Conservation (phyloP, 164 flowering plant species). For the Platanus orientalis region DNA sequence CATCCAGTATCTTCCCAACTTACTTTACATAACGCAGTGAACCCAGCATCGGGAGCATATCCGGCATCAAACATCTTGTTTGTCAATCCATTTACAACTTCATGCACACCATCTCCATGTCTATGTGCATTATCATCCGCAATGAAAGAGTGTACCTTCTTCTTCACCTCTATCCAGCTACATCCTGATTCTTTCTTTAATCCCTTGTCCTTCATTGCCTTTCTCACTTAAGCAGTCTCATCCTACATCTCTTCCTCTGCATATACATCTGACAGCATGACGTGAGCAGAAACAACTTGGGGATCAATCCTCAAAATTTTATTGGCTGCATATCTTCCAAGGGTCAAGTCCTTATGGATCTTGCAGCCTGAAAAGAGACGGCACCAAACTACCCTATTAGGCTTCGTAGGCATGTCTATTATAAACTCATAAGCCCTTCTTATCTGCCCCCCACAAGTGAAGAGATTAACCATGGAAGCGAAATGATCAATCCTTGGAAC, state of each 20-base stretch:
- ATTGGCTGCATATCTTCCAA: constrained; percentile 38
- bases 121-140: constrained; percentile 15
- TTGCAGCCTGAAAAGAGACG: constrained; percentile 38
- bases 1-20: background rate
- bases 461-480: no score
- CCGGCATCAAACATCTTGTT: constrained; percentile 29
- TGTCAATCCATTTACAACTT: constrained; percentile 22
- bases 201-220: constrained; percentile 29
- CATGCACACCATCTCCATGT: constrained; percentile 13
- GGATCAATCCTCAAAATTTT: constrained; percentile 34
- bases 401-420: constrained; percentile 13
- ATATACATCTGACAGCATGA: constrained; percentile 39
- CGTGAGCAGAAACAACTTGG: constrained; percentile 36
- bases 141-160: constrained; percentile 21
- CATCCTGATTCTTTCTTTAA: constrained; percentile 43
- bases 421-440: constrained; percentile 34
- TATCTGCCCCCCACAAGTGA: constrained; percentile 32
- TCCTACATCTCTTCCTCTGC: constrained; percentile 42
- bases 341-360: constrained; percentile 15
- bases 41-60: constrained; percentile 20
- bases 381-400: constrained; percentile 39
- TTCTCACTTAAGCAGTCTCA: constrained; percentile 29
- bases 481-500: no score
- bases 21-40: background rate
- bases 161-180: constrained; percentile 44